A percentile compares a stretch with the other conserved stretches of the same genome.
phyloP scores from a whole-genome alignment of 768 basidiomycete species.

The Lyophyllum atratum region DNA sequence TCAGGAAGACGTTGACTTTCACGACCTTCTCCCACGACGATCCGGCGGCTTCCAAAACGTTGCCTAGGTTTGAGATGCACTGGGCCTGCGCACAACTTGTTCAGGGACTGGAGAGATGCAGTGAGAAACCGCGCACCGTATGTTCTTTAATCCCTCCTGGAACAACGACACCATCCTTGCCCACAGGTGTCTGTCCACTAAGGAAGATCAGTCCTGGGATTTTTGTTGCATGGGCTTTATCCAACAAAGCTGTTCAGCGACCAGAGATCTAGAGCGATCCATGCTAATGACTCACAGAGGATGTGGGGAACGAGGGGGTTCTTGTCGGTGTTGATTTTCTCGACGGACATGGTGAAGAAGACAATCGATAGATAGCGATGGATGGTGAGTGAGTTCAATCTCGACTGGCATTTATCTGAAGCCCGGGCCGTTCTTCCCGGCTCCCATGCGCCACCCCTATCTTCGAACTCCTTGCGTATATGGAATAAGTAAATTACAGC shows the following conservation, averaged over 20 bases:
- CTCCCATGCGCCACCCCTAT: not conserved
- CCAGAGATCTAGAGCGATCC: constrained; percentile 13
- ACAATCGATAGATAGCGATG: not conserved
- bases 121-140: constrained; percentile 41
- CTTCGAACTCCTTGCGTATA: not conserved
- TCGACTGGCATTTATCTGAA: not conserved
- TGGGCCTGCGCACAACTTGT: constrained; percentile 40
- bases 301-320: constrained; percentile 47
- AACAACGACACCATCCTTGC: constrained; percentile 48
- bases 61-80: constrained; percentile 55
- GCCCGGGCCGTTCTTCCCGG: not conserved
- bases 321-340: constrained; percentile 56
- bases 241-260: not conserved
- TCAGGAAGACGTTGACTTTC: constrained; percentile 61
- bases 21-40: constrained; percentile 63
- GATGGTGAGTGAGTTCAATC: not conserved
- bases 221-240: constrained; percentile 56
- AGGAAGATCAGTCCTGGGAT: constrained; percentile 60
- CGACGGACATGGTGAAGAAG: constrained; percentile 41
- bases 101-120: not conserved
- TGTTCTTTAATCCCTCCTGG: constrained; percentile 60
- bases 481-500: too few species aligned
- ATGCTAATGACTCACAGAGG: constrained; percentile 40
- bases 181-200: constrained; percentile 60
- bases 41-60: constrained; percentile 53